phyloP scores from a whole-genome alignment of 768 basidiomycete species.

The Hydnum rufescens region DNA sequence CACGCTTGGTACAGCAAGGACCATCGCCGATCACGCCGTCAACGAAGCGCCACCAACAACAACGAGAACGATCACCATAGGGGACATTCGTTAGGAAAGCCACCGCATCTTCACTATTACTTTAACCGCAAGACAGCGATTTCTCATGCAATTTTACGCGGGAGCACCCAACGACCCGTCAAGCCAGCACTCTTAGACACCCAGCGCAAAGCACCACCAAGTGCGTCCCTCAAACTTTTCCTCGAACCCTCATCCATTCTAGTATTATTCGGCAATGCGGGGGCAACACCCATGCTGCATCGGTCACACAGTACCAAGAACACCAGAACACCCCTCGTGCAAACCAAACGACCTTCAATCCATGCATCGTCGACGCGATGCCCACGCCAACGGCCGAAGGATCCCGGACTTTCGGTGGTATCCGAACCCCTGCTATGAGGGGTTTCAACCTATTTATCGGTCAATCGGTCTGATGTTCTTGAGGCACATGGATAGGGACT shows the following conservation, averaged over 20 bases:
- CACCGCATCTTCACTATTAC: conserved; percentile 56
- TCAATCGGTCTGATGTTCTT: not conserved
- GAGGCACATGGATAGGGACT: no score
- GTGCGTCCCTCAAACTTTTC: no score
- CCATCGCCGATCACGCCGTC: conserved; percentile 37
- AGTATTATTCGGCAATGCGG: not conserved
- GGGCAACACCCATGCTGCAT: not conserved
- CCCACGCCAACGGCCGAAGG: conserved; percentile 48
- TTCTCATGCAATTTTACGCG: conserved; percentile 55
- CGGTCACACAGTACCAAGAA: not conserved
- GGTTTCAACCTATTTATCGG: conserved; percentile 34
- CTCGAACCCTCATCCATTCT: no score
- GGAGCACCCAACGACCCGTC: no score
- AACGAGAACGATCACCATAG: no score
- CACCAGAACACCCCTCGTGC: not conserved
- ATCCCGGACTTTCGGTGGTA: conserved; percentile 29
- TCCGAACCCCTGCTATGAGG: conserved; percentile 62
- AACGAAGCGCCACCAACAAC: no score
- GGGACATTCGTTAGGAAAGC: no score
- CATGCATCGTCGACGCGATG: conserved; percentile 35
- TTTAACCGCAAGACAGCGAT: conserved; percentile 40
- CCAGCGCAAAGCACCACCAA: no score
- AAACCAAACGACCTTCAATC: conserved; percentile 11
- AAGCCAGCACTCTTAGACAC: no score
- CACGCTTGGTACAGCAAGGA: conserved; percentile 18